Evolutionary conservation across 176 grass and related monocot genomes (phyloP), one percentile per base, ranked within the genome.

Genomic region (Oryza brachyantha): DNA sequence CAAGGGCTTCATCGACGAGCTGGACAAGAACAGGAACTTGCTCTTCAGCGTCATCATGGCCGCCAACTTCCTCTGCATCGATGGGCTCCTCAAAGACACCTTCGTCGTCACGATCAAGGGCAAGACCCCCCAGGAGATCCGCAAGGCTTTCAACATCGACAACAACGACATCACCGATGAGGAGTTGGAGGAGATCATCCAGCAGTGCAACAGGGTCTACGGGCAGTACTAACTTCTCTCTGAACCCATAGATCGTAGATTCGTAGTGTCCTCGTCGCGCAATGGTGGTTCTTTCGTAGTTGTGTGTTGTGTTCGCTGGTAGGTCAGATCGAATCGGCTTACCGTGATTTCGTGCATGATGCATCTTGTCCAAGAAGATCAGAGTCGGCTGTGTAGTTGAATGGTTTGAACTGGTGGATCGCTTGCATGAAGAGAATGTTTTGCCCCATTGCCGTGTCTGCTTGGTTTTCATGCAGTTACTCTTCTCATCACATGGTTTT

Each of bases 391-490:
- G 12, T 32, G 19, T n/a, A 5, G 5, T 43, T 58, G 21, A 64
- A 57, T 42, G 26, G 12, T 42, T 66, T 73, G 60, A 73, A 73
- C 28, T 59, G 27, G 59, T 59, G 52, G 29, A 45, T 38, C 40
- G 31, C 43, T 41, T 72, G 42, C 83, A 54, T 70, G 17, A 79
- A 14, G 25, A 64, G 29, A 42, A 29, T 83, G 52, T 7, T 74
- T 0, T 3, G 24, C 31, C 45, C 8, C 13, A 27, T 11, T 34
- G 19, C 10, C 22, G 3, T 25, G 11, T 81, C 41, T 25, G 8
- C 70, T 46, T 46, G 19, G 10, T 36, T 36, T 36, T 36, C 35
- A 5, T 36, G 35, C 2, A 36, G 2, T 4, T 36, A 36, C 2
- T 36, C 35, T 36, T 36, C 31, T 4, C 31, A 32, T 32, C 31